Base-by-base conservation (phyloP, 495 filamentous ascomycete genomes). In the Rostrohypoxylon terebratum region DNA sequence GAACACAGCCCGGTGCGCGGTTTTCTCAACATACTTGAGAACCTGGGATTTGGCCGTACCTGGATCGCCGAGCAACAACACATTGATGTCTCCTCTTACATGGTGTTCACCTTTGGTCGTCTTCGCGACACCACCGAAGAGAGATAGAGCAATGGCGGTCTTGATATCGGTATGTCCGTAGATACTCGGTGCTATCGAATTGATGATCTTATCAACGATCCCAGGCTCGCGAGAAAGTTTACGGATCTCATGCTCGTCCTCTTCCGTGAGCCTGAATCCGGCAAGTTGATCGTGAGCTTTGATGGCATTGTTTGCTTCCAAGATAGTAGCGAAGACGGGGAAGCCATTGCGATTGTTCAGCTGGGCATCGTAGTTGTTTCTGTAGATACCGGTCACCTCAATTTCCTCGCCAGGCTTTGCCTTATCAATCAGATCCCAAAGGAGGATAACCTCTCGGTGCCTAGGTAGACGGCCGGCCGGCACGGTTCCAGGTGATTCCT, bases 331-430 rank as follows among this genome's bases (percentile, higher is more conserved):
- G 75, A 99, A 99, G 64, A 99, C 96, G 3, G 96, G 96, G 83
- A 99, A 99, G 21, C 96, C 96, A 78, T 98, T 99, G 81, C 94
- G 96, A 82, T 97, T 97, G 83, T 99, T 99, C 28, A 99, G 87
- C 75, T 96, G 93, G 1, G 95, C 96, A 78, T 97, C 94, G 77
- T 97, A 99, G 85, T 94, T 98, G 84, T 99, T 99, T 71, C 94
- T 92, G 81, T 99, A 99, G 75, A 98, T 91, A 71, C 96, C 96
- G 18, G 94, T 98, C 18, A 99, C 90, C 76, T 98, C 96, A 60
- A 99, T 91, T 77, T 99, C 96, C 80, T 99, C 96, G 69, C 96
- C 96, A 18, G 96, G 96, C 81, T 98, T 99, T 44, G 94, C 95
- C 47, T 89, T 90, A 81, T 99, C 96, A 71, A 99, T 99, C 38